phyloP scores from a whole-genome alignment of 768 basidiomycete species.

The Rubroboletus pulcherrimus region DNA sequence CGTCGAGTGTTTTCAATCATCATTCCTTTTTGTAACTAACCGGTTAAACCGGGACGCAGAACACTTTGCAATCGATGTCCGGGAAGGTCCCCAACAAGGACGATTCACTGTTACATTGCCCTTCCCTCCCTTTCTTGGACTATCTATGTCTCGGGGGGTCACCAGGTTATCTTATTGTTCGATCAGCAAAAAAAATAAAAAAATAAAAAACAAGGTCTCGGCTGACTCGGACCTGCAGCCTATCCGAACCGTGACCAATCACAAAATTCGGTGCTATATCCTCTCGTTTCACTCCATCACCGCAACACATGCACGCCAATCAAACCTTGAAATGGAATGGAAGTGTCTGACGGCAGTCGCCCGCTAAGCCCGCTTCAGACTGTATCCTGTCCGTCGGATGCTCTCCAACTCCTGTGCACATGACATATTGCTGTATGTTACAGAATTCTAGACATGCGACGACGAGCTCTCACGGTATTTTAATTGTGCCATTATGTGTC shows the following conservation, averaged over 20 bases:
- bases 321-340: conserved; percentile 27
- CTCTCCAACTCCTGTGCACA: background rate
- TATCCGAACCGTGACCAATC: conserved; percentile 4
- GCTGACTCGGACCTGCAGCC: background rate
- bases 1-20: background rate
- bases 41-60: background rate
- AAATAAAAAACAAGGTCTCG: conserved; percentile 4
- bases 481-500: background rate
- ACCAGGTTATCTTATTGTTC: background rate
- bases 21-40: background rate
- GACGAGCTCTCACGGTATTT: background rate
- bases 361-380: background rate
- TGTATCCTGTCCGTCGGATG: background rate
- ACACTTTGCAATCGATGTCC: background rate
- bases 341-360: conserved; percentile 13
- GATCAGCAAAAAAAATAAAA: background rate
- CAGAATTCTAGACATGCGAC: background rate
- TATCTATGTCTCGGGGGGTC: background rate
- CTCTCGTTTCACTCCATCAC: conserved; percentile 16
- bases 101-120: background rate
- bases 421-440: no score
- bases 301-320: conserved; percentile 18
- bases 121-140: background rate
- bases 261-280: background rate
- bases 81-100: background rate